Percentiles rank a stretch among this genome's conserved stretches.
Evolutionary conservation across 129 eudicot genomes (phyloP).

Genomic region (sunflower (Helianthus annuus)): DNA sequence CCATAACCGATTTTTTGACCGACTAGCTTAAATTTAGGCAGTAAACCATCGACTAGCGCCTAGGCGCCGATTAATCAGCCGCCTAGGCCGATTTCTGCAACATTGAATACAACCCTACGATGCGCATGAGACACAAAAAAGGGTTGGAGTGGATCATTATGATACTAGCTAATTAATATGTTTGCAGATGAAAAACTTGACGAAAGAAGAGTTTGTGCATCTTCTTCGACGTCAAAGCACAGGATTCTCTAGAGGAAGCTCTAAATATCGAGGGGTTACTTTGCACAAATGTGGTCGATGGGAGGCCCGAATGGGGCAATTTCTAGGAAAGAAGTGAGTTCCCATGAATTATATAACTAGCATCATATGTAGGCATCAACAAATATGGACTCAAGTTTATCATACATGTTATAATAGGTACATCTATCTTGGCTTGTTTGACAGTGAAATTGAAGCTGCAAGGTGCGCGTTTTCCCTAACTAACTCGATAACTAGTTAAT

Average conservation of each 20-base stretch:
- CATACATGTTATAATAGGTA: conserved; percentile 10
- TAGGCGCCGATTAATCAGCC: too few relatives aligned
- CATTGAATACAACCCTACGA: background rate
- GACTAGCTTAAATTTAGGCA: too few relatives aligned
- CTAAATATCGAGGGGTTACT: conserved; percentile 80
- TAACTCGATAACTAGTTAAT: background rate
- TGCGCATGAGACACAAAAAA: background rate
- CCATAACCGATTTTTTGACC: too few relatives aligned
- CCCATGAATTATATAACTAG: background rate
- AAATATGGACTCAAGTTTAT: background rate
- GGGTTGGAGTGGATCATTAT: background rate
- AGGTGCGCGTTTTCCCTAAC: conserved; percentile 41
- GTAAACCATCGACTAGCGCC: too few relatives aligned
- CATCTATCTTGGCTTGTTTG: conserved; percentile 86
- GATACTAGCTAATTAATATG: background rate
- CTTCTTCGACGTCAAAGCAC: conserved; percentile 90
- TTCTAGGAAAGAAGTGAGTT: conserved; percentile 77
- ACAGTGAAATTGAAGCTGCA: conserved; percentile 91
- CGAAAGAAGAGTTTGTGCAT: conserved; percentile 82
- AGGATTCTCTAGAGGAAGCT: conserved; percentile 78
- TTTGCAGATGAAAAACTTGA: conserved; percentile 60
- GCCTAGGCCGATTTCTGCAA: too few relatives aligned
- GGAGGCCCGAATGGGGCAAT: conserved; percentile 96
- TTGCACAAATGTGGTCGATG: conserved; percentile 85
- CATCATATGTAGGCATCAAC: background rate